Base-by-base conservation (phyloP, 2,329 filamentous ascomycete genomes). In the Verticillium klebahnii region DNA sequence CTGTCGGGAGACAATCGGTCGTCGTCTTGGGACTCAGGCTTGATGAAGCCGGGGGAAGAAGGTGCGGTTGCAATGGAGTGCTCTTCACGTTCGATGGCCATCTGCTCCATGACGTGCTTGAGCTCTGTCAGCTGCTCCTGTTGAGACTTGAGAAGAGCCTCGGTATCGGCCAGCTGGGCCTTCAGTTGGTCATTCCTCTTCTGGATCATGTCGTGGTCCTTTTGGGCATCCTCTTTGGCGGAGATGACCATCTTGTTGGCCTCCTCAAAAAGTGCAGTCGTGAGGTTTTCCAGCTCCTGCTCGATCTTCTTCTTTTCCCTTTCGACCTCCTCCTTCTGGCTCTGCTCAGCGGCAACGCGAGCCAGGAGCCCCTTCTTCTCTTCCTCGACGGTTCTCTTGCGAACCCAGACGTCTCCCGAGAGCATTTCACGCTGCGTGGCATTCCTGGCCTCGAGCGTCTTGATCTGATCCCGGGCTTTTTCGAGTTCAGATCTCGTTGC, bases 201-300 rank as follows among this genome's bases (percentile, higher is more conserved):
- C 62, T 93, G 88, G 52, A 93, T 80, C 5, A 85, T 83, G 67
- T 97, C 93, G 40, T 92, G 89, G 68, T 97, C 92, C 66, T 86
- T 88, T 64, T 93, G 88, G 9, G 95, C 93, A 64, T 97, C 92
- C 73, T 93, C 92, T 71, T 96, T 92, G 40, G 94, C 94, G 17
- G 87, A 88, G 50, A 94, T 91, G 59, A 99, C 95, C 94, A 99
- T 98, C 82, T 90, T 93, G 78, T 99, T 98, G 58, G 95, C 95
- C 80, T 99, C 94, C 72, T 98, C 93, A 66, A 99, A 99, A n/a
- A 99, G 83, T 32, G 92, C 93, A 1, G 92, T 88, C 0, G 95
- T 98, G 66, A 99, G 77, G 59, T 87, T 91, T 77, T 98, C 95
- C 56, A 99, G 79, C 75, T 99, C 95, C 68, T 90, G 88, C 74